Evolutionary conservation across 306 rosid species (phyloP).

Genomic region (Nissolia schottii): DNA sequence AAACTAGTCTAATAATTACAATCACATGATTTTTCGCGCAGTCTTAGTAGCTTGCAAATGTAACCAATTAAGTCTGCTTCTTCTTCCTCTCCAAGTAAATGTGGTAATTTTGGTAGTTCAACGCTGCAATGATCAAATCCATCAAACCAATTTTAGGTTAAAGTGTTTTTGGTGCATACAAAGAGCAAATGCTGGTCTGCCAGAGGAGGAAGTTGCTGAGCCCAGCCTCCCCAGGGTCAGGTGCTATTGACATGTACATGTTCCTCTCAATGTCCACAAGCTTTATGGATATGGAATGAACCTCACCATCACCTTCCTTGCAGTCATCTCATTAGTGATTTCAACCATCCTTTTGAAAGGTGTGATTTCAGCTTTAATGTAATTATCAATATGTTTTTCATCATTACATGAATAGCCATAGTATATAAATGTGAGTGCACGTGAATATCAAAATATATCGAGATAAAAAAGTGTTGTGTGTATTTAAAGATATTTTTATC

Average conservation of each 20-base stretch:
- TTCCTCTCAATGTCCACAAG: constrained; percentile 60
- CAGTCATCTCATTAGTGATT: constrained; percentile 12
- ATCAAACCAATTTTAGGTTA: constrained; percentile 77
- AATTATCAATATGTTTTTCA: too few relatives aligned
- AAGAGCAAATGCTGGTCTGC: constrained; percentile 57
- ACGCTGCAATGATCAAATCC: constrained; percentile 60
- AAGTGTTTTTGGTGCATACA: constrained; percentile 62
- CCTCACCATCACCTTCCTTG: background rate
- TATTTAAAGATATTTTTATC: too few relatives aligned
- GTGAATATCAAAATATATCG: too few relatives aligned
- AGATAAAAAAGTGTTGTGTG: too few relatives aligned
- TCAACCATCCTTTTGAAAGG: constrained; percentile 23
- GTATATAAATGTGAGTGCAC: too few relatives aligned
- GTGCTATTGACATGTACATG: constrained; percentile 71
- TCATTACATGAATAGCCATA: too few relatives aligned
- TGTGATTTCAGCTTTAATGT: constrained; percentile 24
- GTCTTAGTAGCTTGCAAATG: background rate
- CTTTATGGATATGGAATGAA: constrained; percentile 34
- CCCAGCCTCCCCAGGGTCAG: constrained; percentile 75
- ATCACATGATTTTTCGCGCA: background rate
- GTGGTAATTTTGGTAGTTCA: constrained; percentile 58
- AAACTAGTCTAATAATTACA: background rate
- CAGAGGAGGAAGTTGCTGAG: constrained; percentile 82
- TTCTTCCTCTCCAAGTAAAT: constrained; percentile 56
- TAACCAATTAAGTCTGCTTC: constrained; percentile 28